Evolutionary conservation across 164 flowering plant genomes (phyloP).

Genomic region (Vitis amurensis): DNA sequence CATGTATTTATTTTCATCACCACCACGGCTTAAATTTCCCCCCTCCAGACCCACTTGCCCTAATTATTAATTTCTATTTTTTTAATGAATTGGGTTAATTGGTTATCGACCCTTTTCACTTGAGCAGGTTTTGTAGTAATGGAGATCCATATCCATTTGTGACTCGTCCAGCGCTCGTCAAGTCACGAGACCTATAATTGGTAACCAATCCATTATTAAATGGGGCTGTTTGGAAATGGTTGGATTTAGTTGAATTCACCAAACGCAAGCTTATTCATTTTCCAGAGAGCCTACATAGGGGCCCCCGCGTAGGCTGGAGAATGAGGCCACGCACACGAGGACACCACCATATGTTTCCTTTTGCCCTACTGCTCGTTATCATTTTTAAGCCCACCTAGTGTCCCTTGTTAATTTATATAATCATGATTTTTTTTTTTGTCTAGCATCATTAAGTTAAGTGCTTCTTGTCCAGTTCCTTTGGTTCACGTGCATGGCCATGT

Average conservation of each 20-base stretch:
- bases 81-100: background rate
- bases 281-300: background rate
- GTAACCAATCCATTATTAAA: background rate
- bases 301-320: constrained; percentile 16
- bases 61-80: background rate
- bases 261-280: too few species aligned
- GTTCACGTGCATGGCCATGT: too few species aligned
- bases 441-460: too few species aligned
- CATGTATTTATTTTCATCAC: constrained; percentile 25
- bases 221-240: background rate
- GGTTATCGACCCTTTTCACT: background rate
- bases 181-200: background rate
- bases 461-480: too few species aligned
- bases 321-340: constrained; percentile 40
- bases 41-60: constrained; percentile 15
- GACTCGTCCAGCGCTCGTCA: too few species aligned
- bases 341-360: constrained; percentile 17
- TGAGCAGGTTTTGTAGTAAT: background rate
- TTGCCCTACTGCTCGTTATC: background rate
- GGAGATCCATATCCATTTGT: too few species aligned
- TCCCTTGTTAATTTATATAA: too few species aligned
- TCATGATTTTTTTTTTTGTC: too few species aligned
- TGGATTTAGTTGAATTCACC: background rate
- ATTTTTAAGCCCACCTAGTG: background rate
- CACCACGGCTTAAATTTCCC: constrained; percentile 14